These are phyloP conservation scores for Coccinonectria pachysandricola DNA, from an alignment of 2,329 filamentous ascomycete species.

Conservation along the genomic window DNA sequence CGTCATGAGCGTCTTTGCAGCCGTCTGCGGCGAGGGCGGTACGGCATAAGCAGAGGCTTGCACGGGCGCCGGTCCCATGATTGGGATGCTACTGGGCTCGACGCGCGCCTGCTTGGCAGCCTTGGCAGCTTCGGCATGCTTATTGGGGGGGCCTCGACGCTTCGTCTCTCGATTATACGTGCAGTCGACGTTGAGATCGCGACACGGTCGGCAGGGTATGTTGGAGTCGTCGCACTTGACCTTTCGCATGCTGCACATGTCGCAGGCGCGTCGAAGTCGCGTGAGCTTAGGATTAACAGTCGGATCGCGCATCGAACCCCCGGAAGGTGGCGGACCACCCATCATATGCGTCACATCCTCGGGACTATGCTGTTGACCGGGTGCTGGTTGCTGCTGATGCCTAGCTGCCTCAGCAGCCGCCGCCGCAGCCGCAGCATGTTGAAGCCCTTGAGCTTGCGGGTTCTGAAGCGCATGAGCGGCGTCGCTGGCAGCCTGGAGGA, in stretches of 20 bases:
- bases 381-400: conserved; percentile 14
- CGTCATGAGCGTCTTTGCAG: conserved; percentile 38
- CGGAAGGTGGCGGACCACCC: conserved; percentile 8
- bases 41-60: conserved; percentile 15
- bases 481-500: conserved; percentile 35
- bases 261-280: conserved; percentile 47
- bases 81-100: conserved; percentile 20
- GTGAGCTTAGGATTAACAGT: conserved; percentile 41
- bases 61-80: too few species aligned
- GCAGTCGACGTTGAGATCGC: conserved; percentile 47
- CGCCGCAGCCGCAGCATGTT: conserved; percentile 28
- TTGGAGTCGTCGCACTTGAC: conserved; percentile 50
- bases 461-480: conserved; percentile 31
- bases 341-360: conserved; percentile 18
- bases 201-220: conserved; percentile 47
- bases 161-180: conserved; percentile 48
- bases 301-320: conserved; percentile 26
- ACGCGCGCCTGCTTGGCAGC: conserved; percentile 38
- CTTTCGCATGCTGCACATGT: conserved; percentile 52
- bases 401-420: conserved; percentile 22
- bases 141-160: conserved; percentile 48
- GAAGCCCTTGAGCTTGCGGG: conserved; percentile 27
- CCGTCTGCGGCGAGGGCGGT: conserved; percentile 35
- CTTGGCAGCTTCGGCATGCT: conserved; percentile 45
- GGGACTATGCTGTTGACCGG: too few species aligned